phyloP scores from a whole-genome alignment of 2,329 filamentous ascomycete species.

The Trichoderma citrinoviride region DNA sequence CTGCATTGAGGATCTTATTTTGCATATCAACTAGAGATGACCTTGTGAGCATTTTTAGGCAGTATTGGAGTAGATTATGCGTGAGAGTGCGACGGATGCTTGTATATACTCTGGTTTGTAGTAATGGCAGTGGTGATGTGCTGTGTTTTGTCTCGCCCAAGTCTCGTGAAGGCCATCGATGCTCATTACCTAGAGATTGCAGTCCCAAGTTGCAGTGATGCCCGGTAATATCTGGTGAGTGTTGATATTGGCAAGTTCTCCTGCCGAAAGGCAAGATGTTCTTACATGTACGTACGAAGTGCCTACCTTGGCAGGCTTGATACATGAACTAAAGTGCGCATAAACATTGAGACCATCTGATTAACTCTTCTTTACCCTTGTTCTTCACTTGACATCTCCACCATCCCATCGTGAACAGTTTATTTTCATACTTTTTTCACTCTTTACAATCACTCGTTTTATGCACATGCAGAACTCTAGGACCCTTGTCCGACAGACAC shows the following conservation, averaged over 20 bases:
- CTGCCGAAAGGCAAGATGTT: background rate
- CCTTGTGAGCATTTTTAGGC: slow-evolving; percentile 31
- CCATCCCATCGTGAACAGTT: no score
- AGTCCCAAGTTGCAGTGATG: no score
- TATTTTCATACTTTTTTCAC: background rate
- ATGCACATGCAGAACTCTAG: no score
- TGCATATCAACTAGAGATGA: slow-evolving; percentile 10
- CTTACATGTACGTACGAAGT: no score
- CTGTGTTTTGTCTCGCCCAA: background rate
- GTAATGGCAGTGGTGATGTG: slow-evolving; percentile 2
- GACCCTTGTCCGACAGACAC: no score
- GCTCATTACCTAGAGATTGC: no score
- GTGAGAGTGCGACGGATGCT: no score
- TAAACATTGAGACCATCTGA: no score
- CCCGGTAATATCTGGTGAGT: background rate
- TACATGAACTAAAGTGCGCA: no score
- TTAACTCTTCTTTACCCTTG: no score
- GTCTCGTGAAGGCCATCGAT: background rate
- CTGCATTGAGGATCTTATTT: background rate
- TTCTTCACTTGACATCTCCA: no score
- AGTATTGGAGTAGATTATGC: slow-evolving; percentile 18
- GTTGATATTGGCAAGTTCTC: background rate
- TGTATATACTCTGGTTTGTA: slow-evolving; percentile 17
- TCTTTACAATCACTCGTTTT: background rate
- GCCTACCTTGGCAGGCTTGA: no score